Evolutionary conservation across 2,329 filamentous ascomycete species (phyloP), one percentile per base, ranked within the genome.

Genomic region (Aspergillus spinulosporus): DNA sequence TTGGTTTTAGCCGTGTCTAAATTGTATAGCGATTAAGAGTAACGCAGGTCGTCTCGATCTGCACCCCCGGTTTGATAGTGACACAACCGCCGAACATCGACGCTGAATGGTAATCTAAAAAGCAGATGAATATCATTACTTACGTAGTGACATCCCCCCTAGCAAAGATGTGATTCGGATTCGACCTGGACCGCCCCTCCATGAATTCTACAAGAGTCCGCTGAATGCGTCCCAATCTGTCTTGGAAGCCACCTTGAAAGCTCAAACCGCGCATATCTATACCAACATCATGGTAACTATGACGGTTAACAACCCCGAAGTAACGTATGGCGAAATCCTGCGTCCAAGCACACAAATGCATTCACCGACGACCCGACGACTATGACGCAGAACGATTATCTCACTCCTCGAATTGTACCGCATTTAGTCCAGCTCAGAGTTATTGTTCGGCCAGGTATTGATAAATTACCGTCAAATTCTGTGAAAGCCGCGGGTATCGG

Each of bases 151-250:
- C 34, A 12, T 37, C 28, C 2, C 42, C 28, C 8, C 14, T 11
- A 5, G 7, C 47, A 31, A 65, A 64, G 54, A 34, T 51, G 1
- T 80, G 77, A 75, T 71, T 78, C 37, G 76, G 73, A 1, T 81
- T 81, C 52, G 78, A 80, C 40, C 72, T 82, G 4, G 78, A 81
- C 54, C 78, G 80, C 59, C 80, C 78, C 65, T 81, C 1, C 79
- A 81, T 56, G 71, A 77, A 45, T 81, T 80, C 48, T 75, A 76
- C 49, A 67, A 61, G 74, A 74, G 9, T 79, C 77, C 1, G 56
- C 60, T 0, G 52, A 60, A 3, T n/a, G 78, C 78, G 2, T 73
- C 71, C 1, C 53, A 59, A 0, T 40, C 59, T 4, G 69, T 74
- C 3, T 70, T 80, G 3, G 50, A 58, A 1, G 8, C 3, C 9